Conservation (phyloP, 495 filamentous ascomycete genomes). For the Aspergillus ostianus region DNA sequence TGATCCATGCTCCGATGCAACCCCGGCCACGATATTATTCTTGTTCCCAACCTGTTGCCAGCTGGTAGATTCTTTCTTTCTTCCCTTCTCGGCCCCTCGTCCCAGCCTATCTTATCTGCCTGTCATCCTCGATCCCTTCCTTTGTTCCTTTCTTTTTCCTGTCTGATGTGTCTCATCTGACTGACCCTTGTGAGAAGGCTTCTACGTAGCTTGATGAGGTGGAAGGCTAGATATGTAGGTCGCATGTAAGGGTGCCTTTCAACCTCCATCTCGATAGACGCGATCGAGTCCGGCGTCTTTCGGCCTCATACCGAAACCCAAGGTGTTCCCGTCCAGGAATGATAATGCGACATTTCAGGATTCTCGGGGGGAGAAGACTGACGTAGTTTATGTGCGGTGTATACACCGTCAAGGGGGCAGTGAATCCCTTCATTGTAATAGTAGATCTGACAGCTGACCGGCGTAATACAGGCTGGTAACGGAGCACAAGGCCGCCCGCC, state of each 20-base stretch:
- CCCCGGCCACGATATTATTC: conserved; percentile 16
- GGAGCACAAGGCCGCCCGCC: too few relatives aligned
- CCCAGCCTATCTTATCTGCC: neutral
- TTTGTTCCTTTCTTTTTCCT: neutral
- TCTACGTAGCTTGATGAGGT: neutral
- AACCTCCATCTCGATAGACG: too few relatives aligned
- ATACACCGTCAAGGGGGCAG: too few relatives aligned
- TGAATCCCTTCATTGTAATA: too few relatives aligned
- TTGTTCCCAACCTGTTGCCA: conserved; percentile 13
- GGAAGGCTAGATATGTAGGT: neutral
- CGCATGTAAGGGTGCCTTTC: neutral
- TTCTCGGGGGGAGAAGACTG: neutral
- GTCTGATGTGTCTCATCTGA: neutral
- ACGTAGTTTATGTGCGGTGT: neutral
- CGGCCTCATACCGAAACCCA: neutral
- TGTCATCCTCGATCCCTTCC: neutral
- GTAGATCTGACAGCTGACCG: too few relatives aligned
- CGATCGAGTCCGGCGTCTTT: too few relatives aligned
- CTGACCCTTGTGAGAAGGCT: neutral
- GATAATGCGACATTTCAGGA: neutral
- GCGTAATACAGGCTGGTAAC: too few relatives aligned
- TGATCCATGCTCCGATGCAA: conserved; percentile 20
- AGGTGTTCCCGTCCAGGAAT: neutral
- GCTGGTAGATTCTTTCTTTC: neutral
- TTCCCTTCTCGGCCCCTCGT: neutral